Evolutionary conservation across 345 rosid species (phyloP).

Genomic region (Melaleuca quinquenervia): DNA sequence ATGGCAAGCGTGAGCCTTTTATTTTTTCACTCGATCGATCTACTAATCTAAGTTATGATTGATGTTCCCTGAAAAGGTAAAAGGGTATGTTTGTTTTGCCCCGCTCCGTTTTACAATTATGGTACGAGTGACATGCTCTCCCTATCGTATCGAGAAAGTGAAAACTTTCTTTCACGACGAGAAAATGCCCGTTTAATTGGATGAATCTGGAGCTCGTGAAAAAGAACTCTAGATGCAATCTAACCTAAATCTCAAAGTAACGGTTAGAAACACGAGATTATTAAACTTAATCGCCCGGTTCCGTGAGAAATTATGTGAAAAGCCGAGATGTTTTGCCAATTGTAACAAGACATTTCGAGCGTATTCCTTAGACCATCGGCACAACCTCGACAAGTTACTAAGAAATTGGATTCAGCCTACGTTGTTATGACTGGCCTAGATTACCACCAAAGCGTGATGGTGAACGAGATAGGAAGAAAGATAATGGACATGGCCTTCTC

Average conservation of each 20-base stretch:
- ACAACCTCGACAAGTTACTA: fast-evolving
- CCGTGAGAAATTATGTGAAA: not conserved
- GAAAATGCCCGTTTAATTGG: not conserved
- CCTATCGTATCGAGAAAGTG: not conserved
- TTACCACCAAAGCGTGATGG: no score
- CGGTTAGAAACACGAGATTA: not conserved
- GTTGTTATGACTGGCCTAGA: not conserved
- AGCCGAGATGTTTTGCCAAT: not conserved
- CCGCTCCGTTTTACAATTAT: not conserved
- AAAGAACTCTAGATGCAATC: not conserved
- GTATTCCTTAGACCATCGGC: fast-evolving
- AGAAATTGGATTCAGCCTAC: not conserved
- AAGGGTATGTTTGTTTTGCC: not conserved
- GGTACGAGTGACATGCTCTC: not conserved
- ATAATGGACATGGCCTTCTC: no score
- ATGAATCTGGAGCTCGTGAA: not conserved
- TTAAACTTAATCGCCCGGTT: not conserved
- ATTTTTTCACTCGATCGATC: not conserved
- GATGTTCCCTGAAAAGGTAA: not conserved
- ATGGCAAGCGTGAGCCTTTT: no score
- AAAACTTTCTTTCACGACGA: not conserved
- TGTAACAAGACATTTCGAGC: not conserved
- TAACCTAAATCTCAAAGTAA: not conserved
- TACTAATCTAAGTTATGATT: not conserved
- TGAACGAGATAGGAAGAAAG: no score